Conservation (phyloP, 2,329 filamentous ascomycete genomes). For the Sphaerulina vaccinii region DNA sequence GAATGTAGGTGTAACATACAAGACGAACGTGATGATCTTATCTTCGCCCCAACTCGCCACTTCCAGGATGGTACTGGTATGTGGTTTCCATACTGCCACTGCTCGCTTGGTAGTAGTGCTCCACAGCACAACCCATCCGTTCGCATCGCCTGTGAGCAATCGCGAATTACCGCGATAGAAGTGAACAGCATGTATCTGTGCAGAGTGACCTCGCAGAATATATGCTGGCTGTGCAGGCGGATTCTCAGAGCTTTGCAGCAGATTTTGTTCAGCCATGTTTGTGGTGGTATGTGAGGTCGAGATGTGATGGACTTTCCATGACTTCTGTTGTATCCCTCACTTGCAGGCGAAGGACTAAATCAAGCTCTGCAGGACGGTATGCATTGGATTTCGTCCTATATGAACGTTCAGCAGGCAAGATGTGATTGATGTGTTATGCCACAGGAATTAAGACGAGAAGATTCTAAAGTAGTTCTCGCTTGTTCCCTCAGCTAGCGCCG, state of each 20-base stretch:
- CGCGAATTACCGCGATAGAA: slow-evolving; percentile 73
- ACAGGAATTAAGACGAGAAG: too few relatives aligned
- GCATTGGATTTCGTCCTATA: too few relatives aligned
- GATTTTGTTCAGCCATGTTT: slow-evolving; percentile 13
- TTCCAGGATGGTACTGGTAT: slow-evolving; percentile 73
- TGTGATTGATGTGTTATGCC: too few relatives aligned
- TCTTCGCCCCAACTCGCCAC: slow-evolving; percentile 69
- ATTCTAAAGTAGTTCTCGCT: too few relatives aligned
- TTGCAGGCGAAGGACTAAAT: too few relatives aligned
- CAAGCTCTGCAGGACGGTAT: too few relatives aligned
- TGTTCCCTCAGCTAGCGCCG: too few relatives aligned
- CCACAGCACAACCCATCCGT: slow-evolving; percentile 88
- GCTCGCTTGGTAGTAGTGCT: slow-evolving; percentile 77
- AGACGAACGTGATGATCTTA: slow-evolving; percentile 76
- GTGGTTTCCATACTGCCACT: slow-evolving; percentile 81
- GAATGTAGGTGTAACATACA: not conserved
- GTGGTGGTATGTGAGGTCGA: not conserved
- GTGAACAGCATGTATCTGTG: slow-evolving; percentile 72
- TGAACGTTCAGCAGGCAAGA: too few relatives aligned
- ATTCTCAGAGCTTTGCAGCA: slow-evolving; percentile 23
- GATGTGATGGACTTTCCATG: not conserved
- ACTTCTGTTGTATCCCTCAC: too few relatives aligned
- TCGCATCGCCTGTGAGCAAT: slow-evolving; percentile 81
- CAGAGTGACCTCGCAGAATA: slow-evolving; percentile 81
- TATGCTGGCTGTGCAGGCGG: slow-evolving; percentile 60